Evolutionary conservation across 2,329 filamentous ascomycete species (phyloP).

Genomic region (Epichloe gansuensis): DNA sequence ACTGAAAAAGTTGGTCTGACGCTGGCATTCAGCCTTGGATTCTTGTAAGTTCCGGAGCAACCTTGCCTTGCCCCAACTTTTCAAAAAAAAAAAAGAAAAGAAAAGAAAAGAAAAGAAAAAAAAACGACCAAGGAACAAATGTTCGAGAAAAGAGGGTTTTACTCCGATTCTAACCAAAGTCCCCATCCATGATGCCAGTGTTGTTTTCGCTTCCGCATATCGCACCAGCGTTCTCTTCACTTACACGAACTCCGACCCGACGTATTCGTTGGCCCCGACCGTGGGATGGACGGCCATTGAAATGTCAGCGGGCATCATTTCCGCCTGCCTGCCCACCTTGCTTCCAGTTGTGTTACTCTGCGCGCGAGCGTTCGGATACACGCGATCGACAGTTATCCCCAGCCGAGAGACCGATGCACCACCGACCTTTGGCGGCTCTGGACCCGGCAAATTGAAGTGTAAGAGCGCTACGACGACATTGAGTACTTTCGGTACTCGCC

Average conservation of each 20-base stretch:
- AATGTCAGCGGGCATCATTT: slow-evolving; percentile 36
- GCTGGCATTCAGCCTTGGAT: slow-evolving; percentile 30
- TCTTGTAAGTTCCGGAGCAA: slow-evolving; percentile 23
- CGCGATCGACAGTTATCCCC: slow-evolving; percentile 12
- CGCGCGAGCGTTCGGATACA: slow-evolving; percentile 28
- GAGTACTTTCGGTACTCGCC: slow-evolving; percentile 7
- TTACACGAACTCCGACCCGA: slow-evolving; percentile 26
- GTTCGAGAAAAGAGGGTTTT: background rate
- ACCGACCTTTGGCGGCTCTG: slow-evolving; percentile 13
- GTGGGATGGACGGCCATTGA: slow-evolving; percentile 37
- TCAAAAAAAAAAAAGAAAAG: background rate
- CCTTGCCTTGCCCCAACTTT: background rate
- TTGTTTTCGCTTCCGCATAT: slow-evolving; percentile 35
- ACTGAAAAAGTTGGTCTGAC: slow-evolving; percentile 31
- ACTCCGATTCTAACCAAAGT: background rate
- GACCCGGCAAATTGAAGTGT: background rate
- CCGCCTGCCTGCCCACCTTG: slow-evolving; percentile 39
- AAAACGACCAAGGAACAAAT: background rate
- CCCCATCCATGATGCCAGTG: slow-evolving; percentile 15
- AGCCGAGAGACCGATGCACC: slow-evolving; percentile 14
- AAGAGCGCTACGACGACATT: slow-evolving; percentile 10
- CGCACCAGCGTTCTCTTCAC: slow-evolving; percentile 34
- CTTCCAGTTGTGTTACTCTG: slow-evolving; percentile 29
- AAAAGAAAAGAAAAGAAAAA: too few relatives aligned
- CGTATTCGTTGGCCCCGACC: slow-evolving; percentile 33